Evolutionary conservation across 805 yeast genomes (phyloP).

Genomic region (Saturnispora ahearnii): DNA sequence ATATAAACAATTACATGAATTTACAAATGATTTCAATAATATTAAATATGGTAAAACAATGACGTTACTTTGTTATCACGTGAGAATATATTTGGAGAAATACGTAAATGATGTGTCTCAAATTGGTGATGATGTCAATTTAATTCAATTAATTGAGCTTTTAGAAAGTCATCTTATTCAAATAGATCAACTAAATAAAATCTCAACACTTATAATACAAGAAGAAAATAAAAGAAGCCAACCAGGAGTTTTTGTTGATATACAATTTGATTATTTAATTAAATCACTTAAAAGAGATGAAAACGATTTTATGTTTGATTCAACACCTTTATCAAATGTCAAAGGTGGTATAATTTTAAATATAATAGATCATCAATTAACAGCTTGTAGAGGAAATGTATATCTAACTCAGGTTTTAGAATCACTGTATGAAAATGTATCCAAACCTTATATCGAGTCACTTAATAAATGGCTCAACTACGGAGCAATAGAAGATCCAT

Average conservation of each 20-base stretch:
- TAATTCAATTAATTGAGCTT: constrained; percentile 15
- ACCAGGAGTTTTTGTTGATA: constrained; percentile 22
- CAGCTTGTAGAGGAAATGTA: constrained; percentile 56
- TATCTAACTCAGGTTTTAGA: constrained; percentile 43
- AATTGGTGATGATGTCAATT: constrained; percentile 38
- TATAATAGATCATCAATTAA: constrained; percentile 50
- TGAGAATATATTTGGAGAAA: constrained; percentile 36
- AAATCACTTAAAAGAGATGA: constrained; percentile 31
- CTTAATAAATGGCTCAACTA: constrained; percentile 69
- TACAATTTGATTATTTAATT: constrained; percentile 27
- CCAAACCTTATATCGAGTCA: constrained; percentile 55
- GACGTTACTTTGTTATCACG: constrained; percentile 60
- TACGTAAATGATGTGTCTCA: constrained; percentile 28
- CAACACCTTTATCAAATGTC: constrained; percentile 41
- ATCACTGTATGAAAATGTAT: constrained; percentile 46
- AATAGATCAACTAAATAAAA: not conserved
- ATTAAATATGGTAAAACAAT: constrained; percentile 57
- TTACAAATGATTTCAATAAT: constrained; percentile 50
- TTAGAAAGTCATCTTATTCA: not conserved
- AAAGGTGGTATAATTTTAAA: constrained; percentile 74
- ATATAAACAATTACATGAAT: constrained; percentile 48
- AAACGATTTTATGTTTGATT: constrained; percentile 40
- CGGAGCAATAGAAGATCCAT: constrained; percentile 72
- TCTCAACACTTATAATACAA: constrained; percentile 24
- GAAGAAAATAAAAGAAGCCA: constrained; percentile 35